Evolutionary conservation across 2,329 filamentous ascomycete genomes (phyloP), one percentile per base, ranked within the genome.

Genomic region (Ophiostoma australiae): DNA sequence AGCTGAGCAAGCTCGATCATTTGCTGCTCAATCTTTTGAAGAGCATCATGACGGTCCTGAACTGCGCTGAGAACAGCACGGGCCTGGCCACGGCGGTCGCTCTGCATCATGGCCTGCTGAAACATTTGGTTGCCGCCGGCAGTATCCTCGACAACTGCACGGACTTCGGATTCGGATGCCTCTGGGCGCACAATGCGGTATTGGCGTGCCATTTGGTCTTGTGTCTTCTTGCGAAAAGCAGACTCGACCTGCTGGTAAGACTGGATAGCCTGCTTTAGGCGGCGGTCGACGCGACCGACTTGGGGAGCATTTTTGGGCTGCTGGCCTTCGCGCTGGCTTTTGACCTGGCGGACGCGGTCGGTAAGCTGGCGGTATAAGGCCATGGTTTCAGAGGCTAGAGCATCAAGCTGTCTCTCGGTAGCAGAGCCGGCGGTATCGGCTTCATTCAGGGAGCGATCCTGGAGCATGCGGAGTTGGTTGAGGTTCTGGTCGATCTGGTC

Each of bases 11-110:
- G 84, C 80, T 97, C 91, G 13, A 92, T 88, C 87, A 98, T 91
- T 78, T 96, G 91, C 78, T 87, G 85, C 83, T 97, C 93, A 77
- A 98, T 97, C 85, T 96, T 94, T 81, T 93, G 88, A 75, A 99
- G 91, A 61, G 92, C 93, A 69, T 88, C 88, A 79, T 97, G 93
- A 75, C 95, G 91, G 77, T 91, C 88, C 79, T 91, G 87, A 48
- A 97, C 93, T 74, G 92, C 92, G 75, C 87, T 87, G 71, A 97
- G 85, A 48, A 93, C 92, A 52, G 89, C 88, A 74, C 91, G 89
- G 61, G 93, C 92, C 80, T 96, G 91, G 68, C 93, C 92, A 78
- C 89, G 88, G 77, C 92, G 90, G 80, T 91, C 91, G 79, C 89
- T 91, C 81, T 90, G 88, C 83, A 96, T 87, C 77, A 97, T 85